These are phyloP conservation scores for Limnanthes douglasii DNA, from an alignment of 345 rosid genomes.

Conservation along the genomic window DNA sequence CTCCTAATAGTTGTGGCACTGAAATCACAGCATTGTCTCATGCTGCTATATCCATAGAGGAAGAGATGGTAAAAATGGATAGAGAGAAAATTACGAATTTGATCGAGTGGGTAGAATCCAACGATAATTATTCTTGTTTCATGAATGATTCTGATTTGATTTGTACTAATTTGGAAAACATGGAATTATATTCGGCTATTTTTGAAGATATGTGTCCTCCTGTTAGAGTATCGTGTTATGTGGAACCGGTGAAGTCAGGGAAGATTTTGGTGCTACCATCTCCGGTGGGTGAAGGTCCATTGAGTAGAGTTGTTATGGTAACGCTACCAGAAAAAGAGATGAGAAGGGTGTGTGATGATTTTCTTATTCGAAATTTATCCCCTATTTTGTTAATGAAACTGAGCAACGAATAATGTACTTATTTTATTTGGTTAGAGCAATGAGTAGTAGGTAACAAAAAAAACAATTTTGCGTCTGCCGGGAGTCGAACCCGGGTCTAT, in stretches of 20 bases:
- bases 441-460: too few species aligned
- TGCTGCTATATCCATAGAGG: slow-evolving; percentile 22
- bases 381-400: slow-evolving; percentile 35
- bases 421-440: too few species aligned
- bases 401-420: too few species aligned
- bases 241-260: slow-evolving; percentile 32
- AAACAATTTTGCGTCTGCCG: slow-evolving; percentile 66
- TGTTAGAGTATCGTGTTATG: slow-evolving; percentile 19
- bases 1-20: not conserved
- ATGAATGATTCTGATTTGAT: slow-evolving; percentile 29
- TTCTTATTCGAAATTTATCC: slow-evolving; percentile 23
- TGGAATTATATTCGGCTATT: slow-evolving; percentile 11
- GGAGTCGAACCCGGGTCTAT: slow-evolving; percentile 91
- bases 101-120: slow-evolving; percentile 37
- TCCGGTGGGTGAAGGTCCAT: slow-evolving; percentile 15
- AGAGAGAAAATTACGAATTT: slow-evolving; percentile 31
- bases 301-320: slow-evolving; percentile 38
- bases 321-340: slow-evolving; percentile 32
- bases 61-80: slow-evolving; percentile 19
- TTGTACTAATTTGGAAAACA: slow-evolving; percentile 27
- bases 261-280: slow-evolving; percentile 37
- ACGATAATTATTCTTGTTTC: slow-evolving; percentile 4
- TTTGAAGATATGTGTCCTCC: slow-evolving; percentile 31
- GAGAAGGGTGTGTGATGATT: slow-evolving; percentile 25
- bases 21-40: slow-evolving; percentile 6